Percentiles rank a stretch among this genome's conserved stretches.
These are phyloP conservation scores for Biancaea sappan DNA, from an alignment of 306 rosid genomes.

Conservation along the genomic window DNA sequence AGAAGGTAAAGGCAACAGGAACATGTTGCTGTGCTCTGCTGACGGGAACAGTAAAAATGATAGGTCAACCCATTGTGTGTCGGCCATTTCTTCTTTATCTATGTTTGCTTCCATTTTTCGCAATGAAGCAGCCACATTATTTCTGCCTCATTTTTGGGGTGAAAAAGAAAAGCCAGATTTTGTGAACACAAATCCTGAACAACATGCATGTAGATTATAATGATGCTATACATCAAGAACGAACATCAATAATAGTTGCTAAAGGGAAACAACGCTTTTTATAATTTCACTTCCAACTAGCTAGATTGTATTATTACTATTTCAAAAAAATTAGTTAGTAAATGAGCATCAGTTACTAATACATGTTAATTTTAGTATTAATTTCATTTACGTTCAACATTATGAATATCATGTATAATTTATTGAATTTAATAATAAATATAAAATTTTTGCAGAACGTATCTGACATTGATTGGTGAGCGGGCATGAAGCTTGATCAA, in stretches of 20 bases:
- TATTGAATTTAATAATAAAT: no score
- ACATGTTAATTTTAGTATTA: background rate
- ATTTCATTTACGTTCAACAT: background rate
- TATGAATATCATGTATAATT: no score
- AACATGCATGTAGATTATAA: constrained; percentile 1
- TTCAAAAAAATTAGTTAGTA: no score
- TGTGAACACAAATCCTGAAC: background rate
- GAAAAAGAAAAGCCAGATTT: background rate
- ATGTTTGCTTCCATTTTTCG: background rate
- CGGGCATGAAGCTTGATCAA: background rate
- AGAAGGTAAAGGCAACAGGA: constrained; percentile 38
- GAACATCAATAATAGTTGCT: constrained; percentile 3
- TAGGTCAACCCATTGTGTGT: constrained; percentile 37
- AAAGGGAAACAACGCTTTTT: background rate
- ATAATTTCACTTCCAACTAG: background rate
- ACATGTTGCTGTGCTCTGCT: constrained; percentile 37
- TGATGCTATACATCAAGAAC: constrained; percentile 2
- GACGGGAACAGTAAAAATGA: constrained; percentile 22
- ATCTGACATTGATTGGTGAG: background rate
- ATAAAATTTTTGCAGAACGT: no score
- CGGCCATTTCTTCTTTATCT: constrained; percentile 11
- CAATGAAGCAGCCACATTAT: constrained; percentile 4
- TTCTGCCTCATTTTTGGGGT: constrained; percentile 4
- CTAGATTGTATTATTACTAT: no score
- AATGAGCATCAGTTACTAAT: background rate